Evolutionary conservation across 345 rosid genomes (phyloP), one percentile per base, ranked within the genome.

Genomic region (Aquilaria sinensis): DNA sequence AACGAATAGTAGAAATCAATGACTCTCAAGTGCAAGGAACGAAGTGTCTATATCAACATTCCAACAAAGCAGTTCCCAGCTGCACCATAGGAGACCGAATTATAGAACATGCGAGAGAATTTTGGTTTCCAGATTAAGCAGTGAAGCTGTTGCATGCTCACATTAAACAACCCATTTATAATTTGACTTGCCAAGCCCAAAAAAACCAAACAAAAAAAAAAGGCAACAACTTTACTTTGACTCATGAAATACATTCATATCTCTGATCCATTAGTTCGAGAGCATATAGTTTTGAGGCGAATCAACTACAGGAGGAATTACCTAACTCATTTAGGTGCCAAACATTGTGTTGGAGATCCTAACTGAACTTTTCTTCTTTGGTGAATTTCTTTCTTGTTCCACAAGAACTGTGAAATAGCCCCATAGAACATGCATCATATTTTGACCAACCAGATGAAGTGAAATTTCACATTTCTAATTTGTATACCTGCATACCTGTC

Each of bases 21-120:
- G 73, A 54, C 69, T 55, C 37, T 79, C 76, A 65, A 52, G 31
- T 66, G 67, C 65, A 12, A 60, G 68, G 67, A 66, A 23, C 51
- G 37, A 33, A 47, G 53, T 37, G 72, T 69, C 77, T 59, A 50
- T 50, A 11, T 71, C 74, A 13, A 62, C 46, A 51, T 53, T 12
- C 62, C 61, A 34, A 63, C 29, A 49, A 13, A 57, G 69, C 68
- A 58, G 70, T 34, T 54, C 58, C 70, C 57, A 66, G 69, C 84
- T 79, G 73, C 72, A 65, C 67, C 61, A 57, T 4, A 15, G 74
- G 67, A 37, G 70, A 67, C 74, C 74, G 54, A 64, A 57, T 14
- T 67, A 51, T 5, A 47, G 67, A 72, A 31, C 61, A 65, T 67
- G 31, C 47, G 33, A 61, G 53, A 51, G 56, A 63, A 68, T 47